Base-by-base conservation (phyloP, 2,329 filamentous ascomycete genomes). In the Lecanicillium sp. region DNA sequence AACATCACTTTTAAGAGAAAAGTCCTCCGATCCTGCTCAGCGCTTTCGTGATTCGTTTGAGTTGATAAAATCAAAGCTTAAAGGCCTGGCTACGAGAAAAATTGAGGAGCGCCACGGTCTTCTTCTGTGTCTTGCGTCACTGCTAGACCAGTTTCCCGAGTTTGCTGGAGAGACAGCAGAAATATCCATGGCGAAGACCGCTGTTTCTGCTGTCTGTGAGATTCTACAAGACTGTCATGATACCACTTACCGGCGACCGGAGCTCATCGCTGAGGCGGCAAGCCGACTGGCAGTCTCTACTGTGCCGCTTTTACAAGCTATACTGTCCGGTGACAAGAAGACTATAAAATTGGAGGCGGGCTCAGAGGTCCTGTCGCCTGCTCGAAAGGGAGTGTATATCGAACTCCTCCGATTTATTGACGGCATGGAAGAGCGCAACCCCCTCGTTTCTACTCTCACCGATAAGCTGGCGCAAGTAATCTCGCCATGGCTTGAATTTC, bases 91-190 rank as follows among this genome's bases (percentile, higher is more conserved):
- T 33, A 58, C 57, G 20, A 72, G 83, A 26, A 81, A 88, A 56
- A 76, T 83, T 2, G 84, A 87, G 58, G 82, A 86, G 58, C 72
- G 81, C 2, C 86, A 90, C 58, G 86, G 86, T 0, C 64, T 87
- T 4, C 58, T 87, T 1, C 63, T 85, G 7, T 75, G 77, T 24
- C 65, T 86, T n/a, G 77, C 83, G 2, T 72, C 77, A 5, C 66
- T 85, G 0, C 58, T 83, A 4, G 72, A 81, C 44, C 61, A 63
- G 5, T 56, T 78, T 10, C 70, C 73, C 0, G 57, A 55, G 3
- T 50, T 72, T 17, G 39, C 60, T 4, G 48, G 43, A 4, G 29
- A 38, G 9, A 44, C 59, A 10, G 39, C 62, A 11, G 47, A 55
- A 7, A 43, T 55, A 11, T 48, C 60, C 3, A 49, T 67, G 3